These are phyloP conservation scores for Physcomitrium patens DNA, from an alignment of 225 moss, liverwort and hornwort species.

Conservation along the genomic window DNA sequence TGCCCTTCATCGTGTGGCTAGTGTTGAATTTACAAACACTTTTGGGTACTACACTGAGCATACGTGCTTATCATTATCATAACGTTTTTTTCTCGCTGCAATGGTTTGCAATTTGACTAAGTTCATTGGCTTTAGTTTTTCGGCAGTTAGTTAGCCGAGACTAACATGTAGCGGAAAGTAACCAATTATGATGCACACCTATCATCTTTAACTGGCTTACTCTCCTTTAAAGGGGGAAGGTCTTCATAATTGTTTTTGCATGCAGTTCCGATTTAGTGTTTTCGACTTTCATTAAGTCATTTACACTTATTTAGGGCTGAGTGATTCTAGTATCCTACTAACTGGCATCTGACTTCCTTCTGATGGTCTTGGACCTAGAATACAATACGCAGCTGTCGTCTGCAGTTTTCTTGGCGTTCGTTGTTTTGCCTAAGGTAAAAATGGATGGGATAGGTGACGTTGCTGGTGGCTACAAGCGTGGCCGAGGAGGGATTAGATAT, in stretches of 20 bases:
- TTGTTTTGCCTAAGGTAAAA: conserved; percentile 30
- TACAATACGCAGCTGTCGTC: background rate
- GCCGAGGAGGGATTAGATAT: conserved; percentile 79
- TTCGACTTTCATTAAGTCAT: too few relatives aligned
- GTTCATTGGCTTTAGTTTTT: background rate
- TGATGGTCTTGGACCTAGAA: background rate
- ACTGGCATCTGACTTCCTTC: too few relatives aligned
- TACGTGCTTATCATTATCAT: background rate
- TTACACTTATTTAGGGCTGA: too few relatives aligned
- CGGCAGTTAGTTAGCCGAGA: too few relatives aligned
- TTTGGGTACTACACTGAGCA: background rate
- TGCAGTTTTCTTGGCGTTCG: background rate
- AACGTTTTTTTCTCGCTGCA: background rate
- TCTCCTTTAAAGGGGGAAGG: background rate
- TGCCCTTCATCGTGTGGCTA: conserved; percentile 28
- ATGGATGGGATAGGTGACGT: conserved; percentile 58
- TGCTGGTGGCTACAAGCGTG: conserved; percentile 81
- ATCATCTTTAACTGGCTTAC: background rate
- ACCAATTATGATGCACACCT: background rate
- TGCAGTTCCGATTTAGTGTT: background rate
- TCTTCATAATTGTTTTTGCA: background rate
- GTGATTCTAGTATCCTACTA: background rate
- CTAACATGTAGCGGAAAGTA: background rate
- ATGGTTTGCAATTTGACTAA: background rate
- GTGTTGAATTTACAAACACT: background rate